Base-by-base conservation (phyloP, 805 yeast genomes). In the Lachancea kluyveri region DNA sequence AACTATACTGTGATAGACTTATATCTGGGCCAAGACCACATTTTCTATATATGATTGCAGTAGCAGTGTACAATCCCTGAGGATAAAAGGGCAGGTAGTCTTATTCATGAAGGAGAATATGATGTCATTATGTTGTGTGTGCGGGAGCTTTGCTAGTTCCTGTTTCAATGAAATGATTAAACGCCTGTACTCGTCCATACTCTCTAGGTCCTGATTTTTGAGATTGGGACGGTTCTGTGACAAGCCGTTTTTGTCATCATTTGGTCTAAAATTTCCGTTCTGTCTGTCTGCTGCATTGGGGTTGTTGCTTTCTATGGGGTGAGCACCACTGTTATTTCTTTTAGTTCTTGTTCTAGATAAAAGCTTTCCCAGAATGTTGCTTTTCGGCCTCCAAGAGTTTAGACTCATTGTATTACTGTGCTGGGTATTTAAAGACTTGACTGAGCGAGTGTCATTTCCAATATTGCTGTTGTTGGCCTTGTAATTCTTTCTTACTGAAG, bases 21-120 rank as follows among this genome's bases (percentile, higher is more conserved):
- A n/a, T n/a, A n/a, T n/a, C n/a, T n/a, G n/a, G n/a, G 17, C n/a
- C 14, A 33, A 19, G 6, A 28, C 23, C 11, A 20, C 31, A 12
- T 25, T 26, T 11, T 30, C 29, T 9, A 30, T 15, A 21, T 30
- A 35, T 9, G 24, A 26, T 21, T 15, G 11, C 21, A 42, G 39
- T 24, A 45, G 37, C 11, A 30, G 29, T 16, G 31, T 29, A 16
- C 41, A 35, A 28, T 45, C 49, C n/a, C 31, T 34, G 3, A 42
- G 13, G 9, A 45, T 33, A 30, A 45, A 45, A 13, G 36, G 40
- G 24, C 36, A 37, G 11, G 42, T 36, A 20, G 36, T 26, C 5
- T 31, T 33, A 8, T 36, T 30, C 15, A 42, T 31, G 28, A 40
- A 42, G 10, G 34, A 30, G 28, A 45, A 45, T n/a, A 42, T 33